Evolutionary conservation across 1,284 basidiomycete species (phyloP).

Genomic region (Naganishia sp.): DNA sequence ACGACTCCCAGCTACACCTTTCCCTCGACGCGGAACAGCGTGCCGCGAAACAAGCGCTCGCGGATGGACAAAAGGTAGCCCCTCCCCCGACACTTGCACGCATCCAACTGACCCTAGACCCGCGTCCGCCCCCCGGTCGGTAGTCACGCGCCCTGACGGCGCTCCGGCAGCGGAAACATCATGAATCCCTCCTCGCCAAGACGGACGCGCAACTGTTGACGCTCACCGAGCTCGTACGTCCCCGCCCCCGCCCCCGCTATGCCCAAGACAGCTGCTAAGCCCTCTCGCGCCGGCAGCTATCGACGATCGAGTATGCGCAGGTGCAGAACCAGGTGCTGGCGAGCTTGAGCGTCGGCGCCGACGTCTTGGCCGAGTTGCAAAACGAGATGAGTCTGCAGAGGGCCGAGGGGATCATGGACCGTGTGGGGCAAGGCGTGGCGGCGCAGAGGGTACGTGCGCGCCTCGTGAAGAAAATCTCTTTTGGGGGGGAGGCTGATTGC

Average conservation of each 20-base stretch:
- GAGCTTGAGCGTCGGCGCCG: conserved; percentile 88
- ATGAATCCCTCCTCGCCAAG: conserved; percentile 80
- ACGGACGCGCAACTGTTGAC: conserved; percentile 89
- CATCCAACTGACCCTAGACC: too few relatives aligned
- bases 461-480: too few relatives aligned
- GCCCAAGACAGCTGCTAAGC: not conserved
- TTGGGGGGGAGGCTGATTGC: too few relatives aligned
- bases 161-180: conserved; percentile 86
- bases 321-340: conserved; percentile 90
- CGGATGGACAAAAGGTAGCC: conserved; percentile 72
- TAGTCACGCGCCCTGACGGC: conserved; percentile 73
- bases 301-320: conserved; percentile 92
- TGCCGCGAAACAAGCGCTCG: conserved; percentile 81
- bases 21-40: conserved; percentile 84
- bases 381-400: conserved; percentile 86
- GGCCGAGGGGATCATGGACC: conserved; percentile 89
- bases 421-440: conserved; percentile 86
- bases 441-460: conserved; percentile 73
- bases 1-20: conserved; percentile 69
- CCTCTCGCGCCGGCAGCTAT: conserved; percentile 64
- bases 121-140: too few relatives aligned
- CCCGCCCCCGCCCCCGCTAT: not conserved
- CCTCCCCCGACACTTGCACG: too few relatives aligned
- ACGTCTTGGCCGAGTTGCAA: conserved; percentile 90
- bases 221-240: conserved; percentile 80